These are phyloP conservation scores for Veloboletus limbatus DNA, from an alignment of 1,284 basidiomycete genomes.

Conservation along the genomic window DNA sequence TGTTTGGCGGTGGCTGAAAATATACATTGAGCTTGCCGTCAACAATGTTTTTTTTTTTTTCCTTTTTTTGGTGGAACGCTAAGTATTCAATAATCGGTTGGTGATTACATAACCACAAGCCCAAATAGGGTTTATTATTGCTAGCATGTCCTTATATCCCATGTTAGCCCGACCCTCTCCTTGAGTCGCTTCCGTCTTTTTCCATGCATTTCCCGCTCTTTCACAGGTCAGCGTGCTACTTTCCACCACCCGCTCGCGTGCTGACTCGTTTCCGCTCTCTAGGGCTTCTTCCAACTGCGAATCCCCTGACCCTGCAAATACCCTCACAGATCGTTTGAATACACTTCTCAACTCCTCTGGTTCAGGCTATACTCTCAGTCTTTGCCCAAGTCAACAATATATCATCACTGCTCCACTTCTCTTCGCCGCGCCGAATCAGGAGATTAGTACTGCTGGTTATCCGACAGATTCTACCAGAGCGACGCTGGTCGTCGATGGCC, in stretches of 20 bases:
- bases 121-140: too few species aligned
- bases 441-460: slow-evolving; percentile 76
- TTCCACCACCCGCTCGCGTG: not conserved
- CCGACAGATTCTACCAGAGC: slow-evolving; percentile 58
- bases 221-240: slow-evolving; percentile 7
- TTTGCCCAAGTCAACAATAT: slow-evolving; percentile 66
- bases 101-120: too few species aligned
- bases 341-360: slow-evolving; percentile 62
- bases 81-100: too few species aligned
- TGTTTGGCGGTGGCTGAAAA: too few species aligned
- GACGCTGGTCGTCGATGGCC: slow-evolving; percentile 55
- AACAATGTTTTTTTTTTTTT: too few species aligned
- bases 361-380: slow-evolving; percentile 56
- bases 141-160: too few species aligned
- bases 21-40: too few species aligned
- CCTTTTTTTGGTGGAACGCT: too few species aligned
- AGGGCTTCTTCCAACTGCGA: slow-evolving; percentile 38
- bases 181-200: too few species aligned
- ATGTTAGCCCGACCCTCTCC: too few species aligned
- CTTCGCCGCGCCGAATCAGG: slow-evolving; percentile 66
- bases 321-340: slow-evolving; percentile 70
- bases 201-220: slow-evolving; percentile 12
- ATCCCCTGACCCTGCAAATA: slow-evolving; percentile 55
- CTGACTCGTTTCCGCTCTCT: slow-evolving; percentile 11
- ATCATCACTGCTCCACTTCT: slow-evolving; percentile 59